These are phyloP conservation scores for Sabuloglossum arenarium DNA, from an alignment of 495 filamentous ascomycete genomes.

Conservation along the genomic window DNA sequence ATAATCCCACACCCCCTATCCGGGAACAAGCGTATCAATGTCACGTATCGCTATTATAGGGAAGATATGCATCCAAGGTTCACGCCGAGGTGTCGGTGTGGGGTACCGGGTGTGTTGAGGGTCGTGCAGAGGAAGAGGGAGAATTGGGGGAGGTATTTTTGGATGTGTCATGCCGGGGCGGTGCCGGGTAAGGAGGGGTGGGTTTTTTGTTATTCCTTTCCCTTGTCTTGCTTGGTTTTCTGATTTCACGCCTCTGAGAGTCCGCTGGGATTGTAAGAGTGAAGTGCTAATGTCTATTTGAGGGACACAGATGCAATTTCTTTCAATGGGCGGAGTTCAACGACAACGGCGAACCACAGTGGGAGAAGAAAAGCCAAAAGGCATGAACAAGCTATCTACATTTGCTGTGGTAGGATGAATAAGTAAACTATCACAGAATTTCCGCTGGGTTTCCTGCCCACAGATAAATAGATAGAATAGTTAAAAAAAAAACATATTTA, in stretches of 20 bases:
- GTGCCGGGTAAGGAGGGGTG: constrained; percentile 47
- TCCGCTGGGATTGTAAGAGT: too few relatives aligned
- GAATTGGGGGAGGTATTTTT: constrained; percentile 68
- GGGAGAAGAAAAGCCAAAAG: neutral
- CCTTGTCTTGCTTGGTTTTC: too few relatives aligned
- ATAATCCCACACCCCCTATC: constrained; percentile 69
- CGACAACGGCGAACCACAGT: constrained; percentile 36
- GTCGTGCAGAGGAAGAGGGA: constrained; percentile 59
- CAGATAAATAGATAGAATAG: too few relatives aligned
- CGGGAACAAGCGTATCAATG: constrained; percentile 63
- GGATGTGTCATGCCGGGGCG: constrained; percentile 74
- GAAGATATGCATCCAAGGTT: constrained; percentile 46
- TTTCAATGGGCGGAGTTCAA: constrained; percentile 87
- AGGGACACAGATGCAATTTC: constrained; percentile 36
- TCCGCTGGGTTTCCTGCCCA: too few relatives aligned
- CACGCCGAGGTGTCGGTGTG: constrained; percentile 39
- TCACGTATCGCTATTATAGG: constrained; percentile 83
- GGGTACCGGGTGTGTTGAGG: constrained; percentile 47
- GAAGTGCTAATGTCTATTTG: too few relatives aligned
- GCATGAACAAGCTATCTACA: too few relatives aligned
- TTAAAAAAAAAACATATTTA: too few relatives aligned
- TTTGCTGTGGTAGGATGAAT: too few relatives aligned
- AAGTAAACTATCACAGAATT: too few relatives aligned
- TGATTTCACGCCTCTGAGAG: too few relatives aligned
- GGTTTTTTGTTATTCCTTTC: neutral